phyloP scores from a whole-genome alignment of 2,329 filamentous ascomycete species.

The Elsinoe fawcettii region DNA sequence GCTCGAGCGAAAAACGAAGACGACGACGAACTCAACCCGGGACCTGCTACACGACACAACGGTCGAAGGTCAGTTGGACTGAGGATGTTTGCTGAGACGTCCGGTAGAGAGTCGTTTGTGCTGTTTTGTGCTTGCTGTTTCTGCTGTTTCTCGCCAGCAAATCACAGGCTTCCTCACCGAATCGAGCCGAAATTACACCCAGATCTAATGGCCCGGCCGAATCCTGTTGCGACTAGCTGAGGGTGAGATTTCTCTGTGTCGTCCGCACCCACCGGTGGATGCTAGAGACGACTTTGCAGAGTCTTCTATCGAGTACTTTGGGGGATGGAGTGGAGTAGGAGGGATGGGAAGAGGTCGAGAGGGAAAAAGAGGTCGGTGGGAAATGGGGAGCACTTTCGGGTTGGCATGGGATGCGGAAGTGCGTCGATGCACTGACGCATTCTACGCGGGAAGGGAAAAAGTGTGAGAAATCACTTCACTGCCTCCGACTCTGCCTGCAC shows the following conservation, averaged over 20 bases:
- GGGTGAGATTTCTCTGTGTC: neutral
- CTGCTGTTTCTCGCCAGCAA: constrained; percentile 12
- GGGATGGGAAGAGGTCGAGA: neutral
- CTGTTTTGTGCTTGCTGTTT: neutral
- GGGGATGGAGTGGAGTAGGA: neutral
- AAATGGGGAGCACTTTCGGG: neutral
- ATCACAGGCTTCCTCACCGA: neutral
- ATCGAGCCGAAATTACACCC: constrained; percentile 10
- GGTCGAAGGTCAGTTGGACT: neutral
- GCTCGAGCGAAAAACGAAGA: neutral
- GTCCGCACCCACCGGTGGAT: constrained; percentile 8
- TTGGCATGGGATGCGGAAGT: neutral
- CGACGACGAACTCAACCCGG: neutral
- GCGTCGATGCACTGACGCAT: neutral
- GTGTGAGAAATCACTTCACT: neutral
- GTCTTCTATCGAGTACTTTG: neutral
- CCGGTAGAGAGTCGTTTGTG: neutral
- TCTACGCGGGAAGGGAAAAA: neutral
- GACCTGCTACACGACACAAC: constrained; percentile 5
- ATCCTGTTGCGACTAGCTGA: constrained; percentile 9
- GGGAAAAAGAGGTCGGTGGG: neutral
- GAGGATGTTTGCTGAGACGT: neutral
- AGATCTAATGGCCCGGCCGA: neutral
- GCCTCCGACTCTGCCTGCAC: no score
- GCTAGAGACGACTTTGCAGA: neutral